A percentile compares a stretch with the other conserved stretches of the same genome.
These are phyloP conservation scores for Nannochloropsis gaditana DNA, from an alignment of 108 stramenopile species.

Conservation along the genomic window DNA sequence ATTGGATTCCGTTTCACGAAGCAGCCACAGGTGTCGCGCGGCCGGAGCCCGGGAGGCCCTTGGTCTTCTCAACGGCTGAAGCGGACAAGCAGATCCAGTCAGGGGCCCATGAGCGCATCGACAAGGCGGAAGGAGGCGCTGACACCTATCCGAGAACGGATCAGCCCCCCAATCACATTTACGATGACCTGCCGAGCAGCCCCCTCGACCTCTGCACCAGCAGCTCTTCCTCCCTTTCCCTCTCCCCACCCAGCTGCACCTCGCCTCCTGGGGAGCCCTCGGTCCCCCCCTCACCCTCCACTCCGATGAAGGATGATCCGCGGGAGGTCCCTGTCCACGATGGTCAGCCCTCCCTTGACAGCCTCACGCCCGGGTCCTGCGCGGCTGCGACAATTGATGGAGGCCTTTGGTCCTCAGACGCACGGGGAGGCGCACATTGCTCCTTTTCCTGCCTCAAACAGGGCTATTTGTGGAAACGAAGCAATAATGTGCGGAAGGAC, in stretches of 20 bases:
- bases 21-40: neutral
- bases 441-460: conserved; percentile 18
- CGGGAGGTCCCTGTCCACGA: neutral
- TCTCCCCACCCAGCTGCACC: neutral
- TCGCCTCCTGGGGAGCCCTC: neutral
- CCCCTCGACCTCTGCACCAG: too few relatives aligned
- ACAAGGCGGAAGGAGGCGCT: neutral
- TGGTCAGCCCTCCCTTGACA: neutral
- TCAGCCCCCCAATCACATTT: neutral
- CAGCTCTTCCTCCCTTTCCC: neutral
- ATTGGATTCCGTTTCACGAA: neutral
- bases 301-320: neutral
- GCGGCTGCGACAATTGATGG: neutral
- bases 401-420: neutral
- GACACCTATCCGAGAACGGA: too few relatives aligned
- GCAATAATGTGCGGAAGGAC: conserved; percentile 46
- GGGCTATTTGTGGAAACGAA: conserved; percentile 51
- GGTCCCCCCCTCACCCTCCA: neutral
- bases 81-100: neutral
- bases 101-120: neutral
- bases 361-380: neutral
- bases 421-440: neutral
- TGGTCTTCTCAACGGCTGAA: neutral
- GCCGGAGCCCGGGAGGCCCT: neutral
- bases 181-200: neutral